Base-by-base conservation (phyloP, 2,329 filamentous ascomycete species). In the Cordyceps tenuipes region DNA sequence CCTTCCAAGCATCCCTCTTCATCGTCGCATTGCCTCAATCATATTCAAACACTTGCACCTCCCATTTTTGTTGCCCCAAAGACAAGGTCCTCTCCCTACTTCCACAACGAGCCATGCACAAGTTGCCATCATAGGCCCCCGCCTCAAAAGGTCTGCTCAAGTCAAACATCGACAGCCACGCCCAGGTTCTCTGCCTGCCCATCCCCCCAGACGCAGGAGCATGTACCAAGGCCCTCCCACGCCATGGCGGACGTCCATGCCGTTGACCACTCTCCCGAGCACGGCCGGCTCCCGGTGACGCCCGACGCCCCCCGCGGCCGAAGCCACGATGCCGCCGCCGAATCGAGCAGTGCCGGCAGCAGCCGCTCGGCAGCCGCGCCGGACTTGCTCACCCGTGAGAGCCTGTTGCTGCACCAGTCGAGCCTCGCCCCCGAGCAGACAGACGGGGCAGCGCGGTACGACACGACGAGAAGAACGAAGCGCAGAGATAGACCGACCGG, bases 241-340 rank as follows among this genome's bases (percentile, higher is more conserved):
- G 63, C 58, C 47, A 66, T 66, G 65, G 62, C 65, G 61, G 64
- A 66, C 60, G 57, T 61, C 53, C 62, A 65, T 61, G 63, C 61
- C 59, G 50, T 59, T 5, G 17, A 61, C 39, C 2, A 61, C 41
- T 46, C 46, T 29, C 26, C 36, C 31, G 46, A 50, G 41, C 29
- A 46, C 9, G 41, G 26, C 34, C 41, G 36, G n/a, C 57, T 13
- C n/a, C 59, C 53, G 13, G 36, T 43, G 17, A 61, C 60, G 4
- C 60, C 60, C 9, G 60, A 61, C 29, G 15, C 48, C 7, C 48
- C 52, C 54, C 74, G 73, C 63, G 65, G 68, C 62, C 68, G 65
- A 13, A 75, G 74, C 65, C 72, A 76, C 65, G 77, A 79, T 49
- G 49, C 26, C 12, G 73, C 72, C 9, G 76, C 75, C 63, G 77